Evolutionary conservation across 1,139 yeast genomes (phyloP).

Genomic region (Geotrichum aggregatum): DNA sequence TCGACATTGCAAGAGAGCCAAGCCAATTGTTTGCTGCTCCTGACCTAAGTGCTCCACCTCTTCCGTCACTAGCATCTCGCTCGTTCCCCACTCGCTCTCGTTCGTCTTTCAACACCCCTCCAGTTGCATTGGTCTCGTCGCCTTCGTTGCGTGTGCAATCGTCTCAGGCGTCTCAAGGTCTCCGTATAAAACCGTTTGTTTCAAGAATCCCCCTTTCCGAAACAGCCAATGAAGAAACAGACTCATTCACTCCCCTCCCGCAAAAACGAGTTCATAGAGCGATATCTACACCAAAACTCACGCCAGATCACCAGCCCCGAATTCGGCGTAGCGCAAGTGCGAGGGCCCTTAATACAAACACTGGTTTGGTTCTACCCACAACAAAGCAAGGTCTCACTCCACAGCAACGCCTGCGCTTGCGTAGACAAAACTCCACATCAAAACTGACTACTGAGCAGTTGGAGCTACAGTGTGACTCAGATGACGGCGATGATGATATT

Average conservation of each 20-base stretch:
- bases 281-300: constrained; percentile 17
- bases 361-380: constrained; percentile 2
- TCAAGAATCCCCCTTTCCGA: constrained; percentile 8
- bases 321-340: constrained; percentile 3
- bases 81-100: neutral
- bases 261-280: constrained; percentile 18
- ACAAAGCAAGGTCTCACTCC: constrained; percentile 13
- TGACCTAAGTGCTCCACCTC: constrained; percentile 1
- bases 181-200: constrained; percentile 9
- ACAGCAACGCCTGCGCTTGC: constrained; percentile 17
- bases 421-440: constrained; percentile 15
- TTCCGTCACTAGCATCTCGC: constrained; percentile 5
- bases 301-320: constrained; percentile 1
- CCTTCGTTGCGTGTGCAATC: constrained; percentile 11
- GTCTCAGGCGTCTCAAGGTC: constrained; percentile 17
- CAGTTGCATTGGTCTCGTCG: constrained; percentile 11
- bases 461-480: constrained; percentile 35
- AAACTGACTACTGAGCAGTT: constrained; percentile 34
- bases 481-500: constrained; percentile 47
- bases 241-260: constrained; percentile 9
- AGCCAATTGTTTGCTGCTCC: constrained; percentile 6
- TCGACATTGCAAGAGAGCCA: constrained; percentile 2
- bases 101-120: constrained; percentile 11
- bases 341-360: constrained; percentile 1
- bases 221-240: constrained; percentile 4